These are phyloP conservation scores for Cubamyces lactineus DNA, from an alignment of 768 basidiomycete genomes.

Conservation along the genomic window DNA sequence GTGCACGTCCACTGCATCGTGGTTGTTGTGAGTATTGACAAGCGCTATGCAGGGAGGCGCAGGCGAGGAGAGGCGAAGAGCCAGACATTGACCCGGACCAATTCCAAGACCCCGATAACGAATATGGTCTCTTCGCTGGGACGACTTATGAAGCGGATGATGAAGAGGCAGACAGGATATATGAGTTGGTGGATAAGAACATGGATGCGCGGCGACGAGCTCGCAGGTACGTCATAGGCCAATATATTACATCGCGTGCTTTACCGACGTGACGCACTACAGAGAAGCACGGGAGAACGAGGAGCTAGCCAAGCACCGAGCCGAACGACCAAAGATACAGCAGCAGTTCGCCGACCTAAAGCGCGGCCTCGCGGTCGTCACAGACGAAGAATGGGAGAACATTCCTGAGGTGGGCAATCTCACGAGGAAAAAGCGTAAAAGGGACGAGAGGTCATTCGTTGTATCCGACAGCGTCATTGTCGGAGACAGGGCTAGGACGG, in stretches of 20 bases:
- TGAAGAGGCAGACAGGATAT: conserved; percentile 95
- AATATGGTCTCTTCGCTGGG: conserved; percentile 93
- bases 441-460: conserved; percentile 84
- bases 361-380: conserved; percentile 81
- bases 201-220: conserved; percentile 87
- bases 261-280: conserved; percentile 29
- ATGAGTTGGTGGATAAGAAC: conserved; percentile 85
- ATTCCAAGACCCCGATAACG: conserved; percentile 97
- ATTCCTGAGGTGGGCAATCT: conserved; percentile 97
- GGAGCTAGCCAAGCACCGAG: conserved; percentile 76
- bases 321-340: conserved; percentile 92
- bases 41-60: conserved; percentile 68
- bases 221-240: conserved; percentile 60
- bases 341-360: conserved; percentile 96
- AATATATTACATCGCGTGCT: conserved; percentile 16
- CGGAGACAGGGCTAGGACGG: conserved; percentile 74
- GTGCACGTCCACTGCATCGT: conserved; percentile 34
- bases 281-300: conserved; percentile 79
- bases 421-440: conserved; percentile 86
- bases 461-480: conserved; percentile 94
- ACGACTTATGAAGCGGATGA: conserved; percentile 97
- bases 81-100: conserved; percentile 86
- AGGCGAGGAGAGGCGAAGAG: conserved; percentile 86
- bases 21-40: conserved; percentile 6
- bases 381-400: conserved; percentile 91